Evolutionary conservation across 2,329 filamentous ascomycete genomes (phyloP).

Genomic region (Hymenoscyphus scutula): DNA sequence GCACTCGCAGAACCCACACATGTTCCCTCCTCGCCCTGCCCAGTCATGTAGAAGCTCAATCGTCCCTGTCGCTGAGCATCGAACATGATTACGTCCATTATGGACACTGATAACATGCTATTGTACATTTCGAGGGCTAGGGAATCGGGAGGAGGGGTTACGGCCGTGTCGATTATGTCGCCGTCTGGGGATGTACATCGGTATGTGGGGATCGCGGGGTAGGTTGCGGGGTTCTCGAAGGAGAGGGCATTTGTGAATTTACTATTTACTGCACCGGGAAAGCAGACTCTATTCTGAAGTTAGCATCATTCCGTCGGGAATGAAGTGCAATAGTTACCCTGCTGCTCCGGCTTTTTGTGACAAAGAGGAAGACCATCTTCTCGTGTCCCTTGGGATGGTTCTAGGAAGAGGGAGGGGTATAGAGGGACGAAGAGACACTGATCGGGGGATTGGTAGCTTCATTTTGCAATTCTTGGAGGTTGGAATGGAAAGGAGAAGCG

Average conservation of each 20-base stretch:
- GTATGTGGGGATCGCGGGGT: slow-evolving; percentile 68
- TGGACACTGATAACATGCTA: slow-evolving; percentile 66
- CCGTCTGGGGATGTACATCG: slow-evolving; percentile 86
- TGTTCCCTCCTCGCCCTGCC: slow-evolving; percentile 65
- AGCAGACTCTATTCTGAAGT: slow-evolving; percentile 50
- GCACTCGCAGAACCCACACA: slow-evolving; percentile 86
- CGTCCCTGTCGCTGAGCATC: slow-evolving; percentile 81
- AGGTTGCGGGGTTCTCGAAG: slow-evolving; percentile 72
- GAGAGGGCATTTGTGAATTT: slow-evolving; percentile 79
- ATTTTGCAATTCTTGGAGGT: not conserved
- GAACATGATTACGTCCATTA: slow-evolving; percentile 98
- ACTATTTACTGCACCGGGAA: slow-evolving; percentile 93
- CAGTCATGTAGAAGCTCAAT: slow-evolving; percentile 81
- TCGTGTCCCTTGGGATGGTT: not conserved
- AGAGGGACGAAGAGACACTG: not conserved
- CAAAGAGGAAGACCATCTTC: slow-evolving; percentile 30
- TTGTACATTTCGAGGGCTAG: slow-evolving; percentile 39
- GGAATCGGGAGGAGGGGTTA: slow-evolving; percentile 49
- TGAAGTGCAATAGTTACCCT: slow-evolving; percentile 22
- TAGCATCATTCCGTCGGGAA: slow-evolving; percentile 12
- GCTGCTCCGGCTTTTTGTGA: slow-evolving; percentile 32
- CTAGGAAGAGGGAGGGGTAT: slow-evolving; percentile 3
- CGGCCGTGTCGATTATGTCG: slow-evolving; percentile 70
- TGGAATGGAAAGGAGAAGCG: not conserved
- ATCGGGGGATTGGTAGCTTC: slow-evolving; percentile 4